Evolutionary conservation across 2,329 filamentous ascomycete species (phyloP), one percentile per base, ranked within the genome.

Genomic region (Calonectria pseudoturangicola): DNA sequence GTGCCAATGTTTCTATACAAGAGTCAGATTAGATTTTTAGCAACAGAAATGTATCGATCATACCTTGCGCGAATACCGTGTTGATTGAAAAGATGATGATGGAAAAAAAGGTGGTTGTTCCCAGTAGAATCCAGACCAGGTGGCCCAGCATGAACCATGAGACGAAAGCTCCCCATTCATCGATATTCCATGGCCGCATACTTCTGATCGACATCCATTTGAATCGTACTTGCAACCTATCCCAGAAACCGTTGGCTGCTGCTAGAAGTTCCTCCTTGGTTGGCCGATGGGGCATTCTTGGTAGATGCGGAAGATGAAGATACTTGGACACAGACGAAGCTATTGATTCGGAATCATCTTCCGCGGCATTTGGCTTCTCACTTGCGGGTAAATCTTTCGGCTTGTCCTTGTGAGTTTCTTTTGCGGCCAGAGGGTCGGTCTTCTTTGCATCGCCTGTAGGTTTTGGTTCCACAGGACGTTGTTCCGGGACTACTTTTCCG

Each of bases 151-250:
- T 90, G 74, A 99, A 93, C 96, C 96, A 98, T 2, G 97, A 98
- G 66, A 89, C 92, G 75, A 99, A 96, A 4, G 97, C 97, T 56
- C 95, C 94, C 88, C 98, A 98, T 85, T 99, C 97, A 83, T 99
- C 97, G 27, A 93, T 91, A 83, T 98, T 99, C 91, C 97, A 99
- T 0, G 97, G 97, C 45, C 97, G 90, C 83, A 94, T 94, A 82
- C 96, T 98, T 81, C 96, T 90, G 79, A 99, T 99, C 2, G 97
- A 97, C 79, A 97, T 93, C 97, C 97, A 99, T 85, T 99, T 99
- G 87, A 98, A 97, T 48, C 95, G 93, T 28, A 98, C 94, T 81
- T 93, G 95, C 54, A 98, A 85, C 62, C 97, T 91, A 74, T 97
- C 93, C 92, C 95, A 97, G 83, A 98, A 98, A 1, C 96, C 96